phyloP scores from a whole-genome alignment of 345 rosid species.

The Camelina laxa region DNA sequence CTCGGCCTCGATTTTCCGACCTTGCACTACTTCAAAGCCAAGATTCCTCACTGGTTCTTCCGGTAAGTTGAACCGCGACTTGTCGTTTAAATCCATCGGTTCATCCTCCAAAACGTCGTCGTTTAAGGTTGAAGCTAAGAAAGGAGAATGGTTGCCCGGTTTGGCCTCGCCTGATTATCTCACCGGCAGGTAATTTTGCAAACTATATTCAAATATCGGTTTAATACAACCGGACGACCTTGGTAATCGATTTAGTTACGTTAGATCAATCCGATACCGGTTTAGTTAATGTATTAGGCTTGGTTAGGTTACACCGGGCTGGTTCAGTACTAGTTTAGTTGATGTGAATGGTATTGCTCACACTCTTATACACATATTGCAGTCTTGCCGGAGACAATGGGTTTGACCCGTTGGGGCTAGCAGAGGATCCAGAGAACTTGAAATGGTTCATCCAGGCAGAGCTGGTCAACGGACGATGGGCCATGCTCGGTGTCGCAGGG shows the following conservation, averaged over 20 bases:
- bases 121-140: conserved; percentile 81
- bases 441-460: conserved; percentile 90
- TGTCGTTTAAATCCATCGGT: conserved; percentile 51
- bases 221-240: neutral
- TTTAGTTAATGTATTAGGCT: neutral
- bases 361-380: conserved; percentile 11
- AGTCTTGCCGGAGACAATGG: conserved; percentile 99
- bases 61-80: conserved; percentile 52
- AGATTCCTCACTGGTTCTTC: conserved; percentile 74
- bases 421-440: conserved; percentile 96
- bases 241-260: neutral
- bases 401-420: conserved; percentile 87
- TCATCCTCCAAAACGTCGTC: conserved; percentile 41
- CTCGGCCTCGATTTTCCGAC: conserved; percentile 83
- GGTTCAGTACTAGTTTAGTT: conserved; percentile 4
- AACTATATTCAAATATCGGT: neutral
- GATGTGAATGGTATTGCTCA: neutral
- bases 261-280: neutral
- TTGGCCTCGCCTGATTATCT: conserved; percentile 82
- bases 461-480: conserved; percentile 94
- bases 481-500: conserved; percentile 94
- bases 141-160: conserved; percentile 98
- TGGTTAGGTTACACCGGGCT: conserved; percentile 4
- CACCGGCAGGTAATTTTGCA: conserved; percentile 66
- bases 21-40: conserved; percentile 49